Evolutionary conservation across 2,329 filamentous ascomycete genomes (phyloP), one percentile per base, ranked within the genome.

Genomic region (Neofusicoccum ribis): DNA sequence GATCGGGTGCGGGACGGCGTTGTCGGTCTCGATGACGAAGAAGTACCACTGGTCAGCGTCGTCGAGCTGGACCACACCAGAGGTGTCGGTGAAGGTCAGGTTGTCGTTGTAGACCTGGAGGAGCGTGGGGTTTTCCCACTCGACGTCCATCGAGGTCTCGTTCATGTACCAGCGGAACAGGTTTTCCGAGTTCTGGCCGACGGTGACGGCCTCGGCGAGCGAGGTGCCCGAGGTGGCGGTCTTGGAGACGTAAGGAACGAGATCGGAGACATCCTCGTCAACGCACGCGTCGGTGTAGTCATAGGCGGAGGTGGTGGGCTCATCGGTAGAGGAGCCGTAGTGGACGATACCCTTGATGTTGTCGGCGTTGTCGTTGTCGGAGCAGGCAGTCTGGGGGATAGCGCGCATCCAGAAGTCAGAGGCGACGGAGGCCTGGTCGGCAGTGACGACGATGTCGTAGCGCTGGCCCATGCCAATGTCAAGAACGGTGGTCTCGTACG

Each of bases 81-180:
- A 56, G 7, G 50, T 58, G 51, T 56, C 20, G 31, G 62, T 64
- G 62, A 64, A 75, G 58, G 68, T 51, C 4, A 64, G 65, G n/a
- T 67, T 68, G n/a, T 70, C 69, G 46, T 77, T 70, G 12, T 73
- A 59, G 9, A 81, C 72, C 34, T 74, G 68, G 59, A 76, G 72
- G 1, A 80, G 69, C 2, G 77, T 79, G 1, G 79, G 79, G 12
- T 71, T 68, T 6, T 72, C 70, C 68, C 77, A 73, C 63, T 80
- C 72, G 31, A 79, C 68, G 2, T 67, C 50, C 69, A 80, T 76
- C 3, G 73, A 69, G 3, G 67, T 71, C 31, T 70, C 74, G 65
- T 80, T 76, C 65, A 81, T 73, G 27, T 75, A 72, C 79, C 78
- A 80, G 65, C 78, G 77, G 12, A 80, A 74, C 3, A 77, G 68